phyloP scores from a whole-genome alignment of 805 yeast species.

The Candida golubevii region DNA sequence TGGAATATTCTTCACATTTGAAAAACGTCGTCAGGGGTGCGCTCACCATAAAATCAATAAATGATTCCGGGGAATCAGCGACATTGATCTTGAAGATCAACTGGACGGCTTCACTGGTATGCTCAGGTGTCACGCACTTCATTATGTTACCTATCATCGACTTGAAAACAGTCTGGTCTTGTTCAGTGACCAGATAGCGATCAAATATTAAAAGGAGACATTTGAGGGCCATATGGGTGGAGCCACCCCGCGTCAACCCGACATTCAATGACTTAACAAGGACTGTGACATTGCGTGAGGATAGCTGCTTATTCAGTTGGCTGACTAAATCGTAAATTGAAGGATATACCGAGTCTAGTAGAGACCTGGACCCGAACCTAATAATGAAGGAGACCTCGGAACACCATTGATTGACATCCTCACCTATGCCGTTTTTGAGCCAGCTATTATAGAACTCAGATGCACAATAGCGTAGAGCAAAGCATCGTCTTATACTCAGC shows the following conservation, averaged over 20 bases:
- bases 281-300: slow-evolving; percentile 1
- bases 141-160: neutral
- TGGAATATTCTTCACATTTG: neutral
- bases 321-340: neutral
- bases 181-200: neutral
- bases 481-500: slow-evolving; percentile 37
- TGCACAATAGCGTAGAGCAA: slow-evolving; percentile 29
- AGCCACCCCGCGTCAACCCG: slow-evolving; percentile 1
- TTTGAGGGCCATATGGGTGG: neutral
- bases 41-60: slow-evolving; percentile 6
- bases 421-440: slow-evolving; percentile 13
- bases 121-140: neutral
- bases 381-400: slow-evolving; percentile 19
- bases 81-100: slow-evolving; percentile 4
- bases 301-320: neutral
- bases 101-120: neutral
- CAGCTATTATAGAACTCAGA: slow-evolving; percentile 16
- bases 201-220: slow-evolving; percentile 5
- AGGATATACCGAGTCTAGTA: neutral
- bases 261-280: slow-evolving; percentile 5
- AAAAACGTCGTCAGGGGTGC: neutral
- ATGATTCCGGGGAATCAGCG: slow-evolving; percentile 2
- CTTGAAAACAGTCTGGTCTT: neutral
- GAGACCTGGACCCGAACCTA: slow-evolving; percentile 7
- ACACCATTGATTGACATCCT: slow-evolving; percentile 16